Evolutionary conservation across 768 basidiomycete species (phyloP), one percentile per base, ranked within the genome.

Genomic region (Naganishia antarctica): DNA sequence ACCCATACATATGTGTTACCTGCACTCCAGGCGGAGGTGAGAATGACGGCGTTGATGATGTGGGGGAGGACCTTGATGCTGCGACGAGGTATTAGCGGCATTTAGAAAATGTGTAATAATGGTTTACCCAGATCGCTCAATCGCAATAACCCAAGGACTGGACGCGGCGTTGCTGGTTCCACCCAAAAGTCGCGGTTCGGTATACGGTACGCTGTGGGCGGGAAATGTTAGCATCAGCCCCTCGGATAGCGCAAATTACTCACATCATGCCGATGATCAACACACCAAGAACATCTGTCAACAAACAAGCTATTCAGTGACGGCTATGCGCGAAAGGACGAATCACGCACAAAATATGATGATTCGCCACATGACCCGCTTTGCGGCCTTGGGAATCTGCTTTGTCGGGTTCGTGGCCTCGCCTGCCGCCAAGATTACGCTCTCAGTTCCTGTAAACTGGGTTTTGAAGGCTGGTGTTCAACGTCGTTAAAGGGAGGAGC

Each of bases 331-430:
- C 6, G 21, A 40, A 21, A 2, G 23, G 2, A 4, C 9, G 13
- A 28, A 8, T 15, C 18, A 32, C 41, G 15, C 31, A 46, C 44
- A 65, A 32, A 64, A 61, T 25, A 65, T 18, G 32, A 61, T 62
- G 45, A 68, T 64, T 26, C 68, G 31, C 44, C 51, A 60, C 75
- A 90, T 88, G 4, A 91, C 88, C 23, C 87, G 81, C 40, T 83
- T 81, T 57, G 89, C 84, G 25, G 89, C 88, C 72, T 85, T 88
- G 25, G 84, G 80, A 68, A 92, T 88, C 70, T 88, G 89, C 31
- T 86, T 85, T 40, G 88, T 84, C 7, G 90, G 90, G 71, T 82
- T 88, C 72, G 84, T 80, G 0, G 87, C 86, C 76, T 91, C 90
- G 0, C 86, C 87, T 18, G 87, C 88, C 28, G 87, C 84, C 61